These are phyloP conservation scores for Hirschfeldia incana DNA, from an alignment of 345 rosid genomes.

Conservation along the genomic window DNA sequence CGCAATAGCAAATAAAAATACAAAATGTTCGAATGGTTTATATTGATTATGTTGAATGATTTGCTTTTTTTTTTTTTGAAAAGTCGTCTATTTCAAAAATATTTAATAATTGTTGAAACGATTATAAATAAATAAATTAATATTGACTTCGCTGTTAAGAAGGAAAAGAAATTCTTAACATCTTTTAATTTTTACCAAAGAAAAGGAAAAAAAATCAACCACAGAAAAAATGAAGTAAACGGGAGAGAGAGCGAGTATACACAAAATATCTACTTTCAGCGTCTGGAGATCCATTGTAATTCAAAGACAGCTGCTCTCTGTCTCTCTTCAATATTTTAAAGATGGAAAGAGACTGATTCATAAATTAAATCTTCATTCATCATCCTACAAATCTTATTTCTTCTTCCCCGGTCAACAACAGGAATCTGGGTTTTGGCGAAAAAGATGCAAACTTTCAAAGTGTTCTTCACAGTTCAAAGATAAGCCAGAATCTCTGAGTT, in stretches of 20 bases:
- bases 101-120: background rate
- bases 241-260: constrained; percentile 15
- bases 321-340: constrained; percentile 3
- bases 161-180: background rate
- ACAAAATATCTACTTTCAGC: constrained; percentile 15
- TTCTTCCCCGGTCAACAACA: background rate
- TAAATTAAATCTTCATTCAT: background rate
- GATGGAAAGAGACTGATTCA: background rate
- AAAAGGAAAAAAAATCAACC: background rate
- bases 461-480: background rate
- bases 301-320: background rate
- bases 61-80: background rate
- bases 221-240: background rate
- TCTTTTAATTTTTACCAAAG: too few relatives aligned
- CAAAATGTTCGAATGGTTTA: background rate
- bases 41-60: background rate
- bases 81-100: background rate
- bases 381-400: background rate
- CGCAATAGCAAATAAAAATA: too few relatives aligned
- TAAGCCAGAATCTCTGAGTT: background rate
- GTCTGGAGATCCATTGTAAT: background rate
- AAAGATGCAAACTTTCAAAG: constrained; percentile 17
- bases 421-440: background rate
- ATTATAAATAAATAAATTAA: background rate
- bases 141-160: background rate